Evolutionary conservation across 1,139 yeast genomes (phyloP).

Genomic region (Starmera stellimalicola): DNA sequence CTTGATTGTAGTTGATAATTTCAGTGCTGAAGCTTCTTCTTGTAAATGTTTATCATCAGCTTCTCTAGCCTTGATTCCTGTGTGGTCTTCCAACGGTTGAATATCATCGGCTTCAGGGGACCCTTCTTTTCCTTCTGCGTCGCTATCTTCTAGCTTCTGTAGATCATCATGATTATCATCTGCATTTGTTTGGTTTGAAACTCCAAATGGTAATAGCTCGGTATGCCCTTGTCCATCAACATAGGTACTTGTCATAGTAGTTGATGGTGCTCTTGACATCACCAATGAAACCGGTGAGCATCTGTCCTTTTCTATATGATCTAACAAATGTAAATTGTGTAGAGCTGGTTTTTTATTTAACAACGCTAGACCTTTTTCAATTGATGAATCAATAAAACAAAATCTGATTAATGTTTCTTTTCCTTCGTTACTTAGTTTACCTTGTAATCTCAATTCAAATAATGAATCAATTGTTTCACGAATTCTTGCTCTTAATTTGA

Average conservation of each 20-base stretch:
- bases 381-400: constrained; percentile 58
- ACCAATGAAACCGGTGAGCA: constrained; percentile 1
- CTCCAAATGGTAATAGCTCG: constrained; percentile 26
- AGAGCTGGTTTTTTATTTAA: constrained; percentile 26
- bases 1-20: constrained; percentile 9
- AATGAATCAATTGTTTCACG: constrained; percentile 48
- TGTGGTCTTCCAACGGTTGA: background rate
- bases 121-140: constrained; percentile 8
- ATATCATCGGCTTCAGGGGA: constrained; percentile 8
- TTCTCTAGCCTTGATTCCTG: constrained; percentile 6
- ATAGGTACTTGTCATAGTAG: constrained; percentile 14
- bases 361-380: constrained; percentile 54
- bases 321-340: constrained; percentile 1
- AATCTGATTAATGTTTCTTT: constrained; percentile 64
- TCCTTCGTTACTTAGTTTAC: constrained; percentile 52
- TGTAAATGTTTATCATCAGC: constrained; percentile 12
- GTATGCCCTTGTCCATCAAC: constrained; percentile 22
- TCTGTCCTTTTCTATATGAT: background rate
- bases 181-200: constrained; percentile 11
- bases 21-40: constrained; percentile 17
- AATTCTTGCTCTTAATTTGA: constrained; percentile 35
- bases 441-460: constrained; percentile 42
- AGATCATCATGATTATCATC: constrained; percentile 7
- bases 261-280: constrained; percentile 11
- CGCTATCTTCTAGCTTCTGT: no score